Conservation (phyloP, 345 rosid genomes). For the Dovyalis caffra region DNA sequence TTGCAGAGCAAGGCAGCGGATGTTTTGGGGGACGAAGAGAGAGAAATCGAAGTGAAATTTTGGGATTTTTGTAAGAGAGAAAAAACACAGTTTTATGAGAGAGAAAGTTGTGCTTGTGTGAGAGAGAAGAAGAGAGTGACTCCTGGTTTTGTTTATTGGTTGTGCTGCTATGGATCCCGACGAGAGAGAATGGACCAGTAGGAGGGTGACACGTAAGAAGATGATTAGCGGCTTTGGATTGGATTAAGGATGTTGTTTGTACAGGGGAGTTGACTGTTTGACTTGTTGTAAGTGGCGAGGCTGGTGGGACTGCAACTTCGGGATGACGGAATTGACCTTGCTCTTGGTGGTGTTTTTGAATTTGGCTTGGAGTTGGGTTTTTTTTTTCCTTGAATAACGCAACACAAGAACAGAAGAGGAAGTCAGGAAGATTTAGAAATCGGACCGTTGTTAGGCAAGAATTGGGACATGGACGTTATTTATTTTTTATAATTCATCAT, state of each 20-base stretch:
- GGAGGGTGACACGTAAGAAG: constrained; percentile 39
- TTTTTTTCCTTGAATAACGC: neutral
- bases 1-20: constrained; percentile 40
- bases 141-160: constrained; percentile 40
- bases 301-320: accelerated
- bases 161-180: constrained; percentile 49
- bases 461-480: neutral
- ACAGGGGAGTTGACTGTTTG: constrained; percentile 53
- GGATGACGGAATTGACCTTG: constrained; percentile 31
- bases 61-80: constrained; percentile 36
- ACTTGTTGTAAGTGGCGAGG: constrained; percentile 24
- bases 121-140: constrained; percentile 39
- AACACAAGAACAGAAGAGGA: too few relatives aligned
- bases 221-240: constrained; percentile 21
- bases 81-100: constrained; percentile 46
- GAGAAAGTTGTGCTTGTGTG: constrained; percentile 11
- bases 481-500: too few relatives aligned
- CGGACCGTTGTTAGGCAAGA: neutral
- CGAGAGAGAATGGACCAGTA: constrained; percentile 37
- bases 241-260: constrained; percentile 8
- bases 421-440: neutral
- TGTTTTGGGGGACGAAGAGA: constrained; percentile 21
- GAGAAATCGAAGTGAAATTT: constrained; percentile 26
- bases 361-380: neutral
- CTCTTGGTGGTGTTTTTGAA: neutral